phyloP scores from a whole-genome alignment of 768 basidiomycete species.

The Leccinum ochraceum region DNA sequence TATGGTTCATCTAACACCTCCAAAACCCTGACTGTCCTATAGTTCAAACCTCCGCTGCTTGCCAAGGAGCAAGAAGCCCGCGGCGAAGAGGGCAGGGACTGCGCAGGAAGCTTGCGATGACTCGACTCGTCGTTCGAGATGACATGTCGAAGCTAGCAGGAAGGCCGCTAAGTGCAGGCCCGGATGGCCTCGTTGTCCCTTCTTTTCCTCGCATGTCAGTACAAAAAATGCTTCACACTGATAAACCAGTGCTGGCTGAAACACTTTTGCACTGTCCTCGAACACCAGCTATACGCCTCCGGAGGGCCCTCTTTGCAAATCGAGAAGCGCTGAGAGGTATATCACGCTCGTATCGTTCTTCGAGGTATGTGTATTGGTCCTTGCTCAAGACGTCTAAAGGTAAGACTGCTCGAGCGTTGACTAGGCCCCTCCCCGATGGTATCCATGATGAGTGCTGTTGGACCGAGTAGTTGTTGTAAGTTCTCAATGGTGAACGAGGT shows the following conservation, averaged over 20 bases:
- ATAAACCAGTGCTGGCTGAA: too few relatives aligned
- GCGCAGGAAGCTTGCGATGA: too few relatives aligned
- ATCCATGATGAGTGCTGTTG: conserved; percentile 20
- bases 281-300: conserved; percentile 88
- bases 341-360: conserved; percentile 94
- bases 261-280: conserved; percentile 2
- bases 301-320: conserved; percentile 83
- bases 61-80: conserved; percentile 1
- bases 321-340: conserved; percentile 71
- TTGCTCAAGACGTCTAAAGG: conserved; percentile 49
- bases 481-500: not conserved
- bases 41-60: conserved; percentile 31
- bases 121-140: too few relatives aligned
- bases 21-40: conserved; percentile 18
- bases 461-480: conserved; percentile 20
- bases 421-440: not conserved
- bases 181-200: too few relatives aligned
- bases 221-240: too few relatives aligned
- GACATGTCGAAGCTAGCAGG: too few relatives aligned
- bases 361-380: conserved; percentile 77
- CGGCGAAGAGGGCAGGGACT: too few relatives aligned
- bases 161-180: too few relatives aligned
- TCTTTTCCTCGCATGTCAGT: too few relatives aligned
- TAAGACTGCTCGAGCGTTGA: conserved; percentile 9
- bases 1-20: conserved; percentile 20